Conservation (phyloP, 495 filamentous ascomycete genomes). For the Lineolata rhizophorae region DNA sequence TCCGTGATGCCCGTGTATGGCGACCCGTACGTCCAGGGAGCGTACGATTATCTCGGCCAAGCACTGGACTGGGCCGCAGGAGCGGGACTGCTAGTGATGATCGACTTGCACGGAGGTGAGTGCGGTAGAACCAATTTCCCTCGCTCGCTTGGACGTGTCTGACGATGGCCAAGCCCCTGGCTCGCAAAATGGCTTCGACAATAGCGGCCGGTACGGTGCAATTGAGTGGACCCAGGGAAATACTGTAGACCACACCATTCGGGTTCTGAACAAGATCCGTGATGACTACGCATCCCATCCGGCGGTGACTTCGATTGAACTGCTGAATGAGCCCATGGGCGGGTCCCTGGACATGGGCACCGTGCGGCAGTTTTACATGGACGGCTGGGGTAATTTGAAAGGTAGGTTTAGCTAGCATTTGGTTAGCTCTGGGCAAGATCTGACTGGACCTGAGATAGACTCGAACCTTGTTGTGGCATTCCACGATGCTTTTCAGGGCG, state of each 20-base stretch:
- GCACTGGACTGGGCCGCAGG: slow-evolving; percentile 46
- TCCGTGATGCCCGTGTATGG: slow-evolving; percentile 32
- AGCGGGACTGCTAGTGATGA: slow-evolving; percentile 40
- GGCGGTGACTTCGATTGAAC: slow-evolving; percentile 18
- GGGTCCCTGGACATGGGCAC: slow-evolving; percentile 14
- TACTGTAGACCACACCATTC: slow-evolving; percentile 15
- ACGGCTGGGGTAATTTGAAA: slow-evolving; percentile 19
- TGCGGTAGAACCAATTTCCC: no score
- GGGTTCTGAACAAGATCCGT: slow-evolving; percentile 18
- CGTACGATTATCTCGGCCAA: slow-evolving; percentile 39
- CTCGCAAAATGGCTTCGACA: slow-evolving; percentile 23
- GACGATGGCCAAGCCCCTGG: slow-evolving; percentile 12
- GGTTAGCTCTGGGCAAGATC: no score
- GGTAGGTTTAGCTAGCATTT: no score
- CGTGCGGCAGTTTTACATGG: slow-evolving; percentile 20
- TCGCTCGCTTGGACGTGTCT: slow-evolving; percentile 1
- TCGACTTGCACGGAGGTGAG: slow-evolving; percentile 50
- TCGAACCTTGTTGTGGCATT: slow-evolving; percentile 17
- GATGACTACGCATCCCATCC: slow-evolving; percentile 17
- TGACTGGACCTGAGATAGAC: no score
- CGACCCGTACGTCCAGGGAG: slow-evolving; percentile 55
- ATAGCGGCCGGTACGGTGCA: slow-evolving; percentile 14
- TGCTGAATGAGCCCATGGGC: slow-evolving; percentile 22
- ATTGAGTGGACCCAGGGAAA: slow-evolving; percentile 20
- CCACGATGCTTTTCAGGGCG: slow-evolving; percentile 21